Percentiles rank a stretch among this genome's conserved stretches.
phyloP scores from a whole-genome alignment of 129 eudicot genomes.

The Saposhnikovia divaricata region DNA sequence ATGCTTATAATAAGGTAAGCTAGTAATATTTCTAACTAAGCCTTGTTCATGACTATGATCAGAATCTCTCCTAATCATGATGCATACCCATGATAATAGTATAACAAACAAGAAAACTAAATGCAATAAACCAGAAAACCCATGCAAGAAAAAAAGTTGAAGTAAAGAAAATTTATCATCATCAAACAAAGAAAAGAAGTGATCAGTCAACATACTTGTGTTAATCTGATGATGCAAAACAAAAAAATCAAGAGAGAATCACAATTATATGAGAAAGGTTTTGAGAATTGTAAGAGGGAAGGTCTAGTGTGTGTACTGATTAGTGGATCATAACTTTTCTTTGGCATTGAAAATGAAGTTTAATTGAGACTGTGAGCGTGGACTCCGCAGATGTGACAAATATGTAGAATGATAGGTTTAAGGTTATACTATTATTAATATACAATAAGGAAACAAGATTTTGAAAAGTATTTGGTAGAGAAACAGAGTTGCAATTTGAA shows the following conservation, averaged over 20 bases:
- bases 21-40: constrained; percentile 1
- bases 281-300: neutral
- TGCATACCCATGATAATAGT: constrained; percentile 22
- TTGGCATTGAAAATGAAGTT: neutral
- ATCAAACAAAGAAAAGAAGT: neutral
- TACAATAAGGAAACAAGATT: too few species aligned
- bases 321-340: neutral
- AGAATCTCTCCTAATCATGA: neutral
- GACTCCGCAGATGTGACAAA: neutral
- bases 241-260: neutral
- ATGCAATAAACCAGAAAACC: constrained; percentile 15
- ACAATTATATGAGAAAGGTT: neutral
- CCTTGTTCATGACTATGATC: constrained; percentile 21
- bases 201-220: neutral
- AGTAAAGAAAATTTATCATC: constrained; percentile 2
- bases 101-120: constrained; percentile 7
- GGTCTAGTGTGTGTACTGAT: neutral
- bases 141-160: constrained; percentile 10
- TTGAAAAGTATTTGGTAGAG: too few species aligned
- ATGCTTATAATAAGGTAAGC: constrained; percentile 29
- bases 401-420: neutral
- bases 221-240: neutral
- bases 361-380: neutral
- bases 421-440: too few species aligned
- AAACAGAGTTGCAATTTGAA: too few species aligned